Base-by-base conservation (phyloP, 1,139 yeast genomes). In the Komagataea norvegica region DNA sequence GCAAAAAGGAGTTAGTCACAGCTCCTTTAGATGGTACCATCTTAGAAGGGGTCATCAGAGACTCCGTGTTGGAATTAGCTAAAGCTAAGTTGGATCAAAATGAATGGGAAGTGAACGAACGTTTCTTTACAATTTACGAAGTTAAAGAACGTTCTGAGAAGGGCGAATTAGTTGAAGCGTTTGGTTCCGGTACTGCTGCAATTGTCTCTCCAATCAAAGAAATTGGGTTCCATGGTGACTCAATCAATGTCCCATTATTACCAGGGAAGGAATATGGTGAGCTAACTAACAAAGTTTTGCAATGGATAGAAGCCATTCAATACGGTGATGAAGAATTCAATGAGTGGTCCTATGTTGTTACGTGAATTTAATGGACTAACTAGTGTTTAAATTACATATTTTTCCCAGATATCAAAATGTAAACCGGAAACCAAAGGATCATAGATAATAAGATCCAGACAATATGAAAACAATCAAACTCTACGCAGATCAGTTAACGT, bases 101-200 rank as follows among this genome's bases (percentile, higher is more conserved):
- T 29, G 85, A 84, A 60, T 91, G 96, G 95, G 72, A 63, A 27
- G 67, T 91, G 42, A 72, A 68, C 49, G 97, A 91, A 68, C 80
- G 97, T 64, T 74, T 76, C 64, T 83, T 71, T 66, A 75, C 94
- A 47, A 88, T 91, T 50, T 59, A 63, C 47, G 97, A 91, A 65
- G 84, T 91, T 41, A 73, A 72, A 39, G 88, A 84, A 53, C 77
- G 77, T 54, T 82, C 95, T 34, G 67, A 65, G 29, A 77, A 79
- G 61, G 95, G 95, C 41, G 82, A 84, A 59, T 74, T 91, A 55
- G 75, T 88, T 8, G 97, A 91, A 68, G 95, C 96, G 10, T 91
- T 91, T 57, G 98, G 98, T 51, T 72, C 96, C 15, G 97, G 98
- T 55, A 91, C 98, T 39, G 97, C 98, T 40, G 97, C 97, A 28